A percentile compares a stretch with the other conserved stretches of the same genome.
Conservation (phyloP, 75 land plant genomes). For the Adiantum capillusveneris region DNA sequence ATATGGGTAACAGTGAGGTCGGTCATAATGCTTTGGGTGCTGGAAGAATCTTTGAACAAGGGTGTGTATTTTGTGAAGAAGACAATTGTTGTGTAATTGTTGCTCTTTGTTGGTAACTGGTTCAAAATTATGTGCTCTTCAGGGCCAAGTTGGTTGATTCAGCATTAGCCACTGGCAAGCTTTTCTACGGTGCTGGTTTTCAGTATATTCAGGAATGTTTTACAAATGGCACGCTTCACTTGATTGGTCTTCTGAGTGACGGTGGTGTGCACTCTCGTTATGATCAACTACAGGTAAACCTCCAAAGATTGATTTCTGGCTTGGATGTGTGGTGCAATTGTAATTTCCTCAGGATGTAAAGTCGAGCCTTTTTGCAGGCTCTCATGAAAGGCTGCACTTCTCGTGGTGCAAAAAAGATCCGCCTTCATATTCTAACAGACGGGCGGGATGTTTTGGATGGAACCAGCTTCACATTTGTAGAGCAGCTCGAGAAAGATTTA, state of each 20-base stretch:
- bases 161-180: slow-evolving; percentile 80
- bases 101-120: no score
- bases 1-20: slow-evolving; percentile 99
- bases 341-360: neutral
- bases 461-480: slow-evolving; percentile 76
- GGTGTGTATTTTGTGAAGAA: slow-evolving; percentile 26
- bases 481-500: slow-evolving; percentile 73
- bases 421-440: slow-evolving; percentile 89
- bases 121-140: neutral
- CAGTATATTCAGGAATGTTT: slow-evolving; percentile 74
- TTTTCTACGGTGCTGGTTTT: slow-evolving; percentile 83
- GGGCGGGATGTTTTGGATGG: slow-evolving; percentile 99
- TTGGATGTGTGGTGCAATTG: neutral
- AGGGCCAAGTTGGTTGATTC: slow-evolving; percentile 90
- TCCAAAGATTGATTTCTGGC: neutral
- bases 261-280: slow-evolving; percentile 93
- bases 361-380: slow-evolving; percentile 29
- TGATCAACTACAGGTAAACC: slow-evolving; percentile 76
- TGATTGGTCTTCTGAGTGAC: slow-evolving; percentile 93
- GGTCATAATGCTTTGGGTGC: slow-evolving; percentile 99
- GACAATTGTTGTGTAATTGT: no score
- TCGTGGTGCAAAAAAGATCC: slow-evolving; percentile 83
- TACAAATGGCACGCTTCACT: slow-evolving; percentile 68
- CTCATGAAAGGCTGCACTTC: slow-evolving; percentile 77
- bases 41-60: slow-evolving; percentile 88